Conservation (phyloP, 2,329 filamentous ascomycete species). For the Truncatella angustata region DNA sequence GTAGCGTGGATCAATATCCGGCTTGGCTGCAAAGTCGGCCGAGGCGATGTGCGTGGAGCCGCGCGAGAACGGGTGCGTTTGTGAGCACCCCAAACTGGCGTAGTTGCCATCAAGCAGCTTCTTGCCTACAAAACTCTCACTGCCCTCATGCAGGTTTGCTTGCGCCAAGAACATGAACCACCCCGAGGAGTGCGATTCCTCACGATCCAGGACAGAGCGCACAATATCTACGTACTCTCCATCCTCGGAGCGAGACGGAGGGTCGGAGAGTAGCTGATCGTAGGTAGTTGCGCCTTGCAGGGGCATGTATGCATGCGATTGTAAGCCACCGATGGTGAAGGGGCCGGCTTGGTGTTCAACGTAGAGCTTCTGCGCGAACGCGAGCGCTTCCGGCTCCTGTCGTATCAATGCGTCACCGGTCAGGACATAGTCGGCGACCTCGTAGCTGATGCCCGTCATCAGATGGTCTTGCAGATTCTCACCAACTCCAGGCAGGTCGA, state of each 20-base stretch:
- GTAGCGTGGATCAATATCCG: conserved; percentile 54
- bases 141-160: conserved; percentile 21
- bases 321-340: conserved; percentile 39
- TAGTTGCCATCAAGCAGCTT: no score
- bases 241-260: conserved; percentile 19
- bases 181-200: conserved; percentile 14
- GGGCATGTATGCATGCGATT: conserved; percentile 7
- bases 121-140: conserved; percentile 51
- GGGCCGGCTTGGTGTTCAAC: conserved; percentile 30
- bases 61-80: conserved; percentile 60
- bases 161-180: conserved; percentile 19
- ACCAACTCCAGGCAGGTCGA: conserved; percentile 43
- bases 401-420: conserved; percentile 34
- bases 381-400: conserved; percentile 30
- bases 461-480: conserved; percentile 45
- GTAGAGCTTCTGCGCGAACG: conserved; percentile 32
- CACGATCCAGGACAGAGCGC: conserved; percentile 16
- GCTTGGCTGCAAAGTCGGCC: conserved; percentile 36
- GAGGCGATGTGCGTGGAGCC: conserved; percentile 57
- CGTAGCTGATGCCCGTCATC: conserved; percentile 34
- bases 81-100: conserved; percentile 54
- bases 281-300: conserved; percentile 1
- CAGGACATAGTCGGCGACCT: conserved; percentile 37
- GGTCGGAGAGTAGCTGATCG: conserved; percentile 18
- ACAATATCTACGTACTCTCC: conserved; percentile 27